Percentiles rank a stretch among this genome's conserved stretches.
Evolutionary conservation across 2,329 filamentous ascomycete genomes (phyloP).

Genomic region (Penicillium sp.): DNA sequence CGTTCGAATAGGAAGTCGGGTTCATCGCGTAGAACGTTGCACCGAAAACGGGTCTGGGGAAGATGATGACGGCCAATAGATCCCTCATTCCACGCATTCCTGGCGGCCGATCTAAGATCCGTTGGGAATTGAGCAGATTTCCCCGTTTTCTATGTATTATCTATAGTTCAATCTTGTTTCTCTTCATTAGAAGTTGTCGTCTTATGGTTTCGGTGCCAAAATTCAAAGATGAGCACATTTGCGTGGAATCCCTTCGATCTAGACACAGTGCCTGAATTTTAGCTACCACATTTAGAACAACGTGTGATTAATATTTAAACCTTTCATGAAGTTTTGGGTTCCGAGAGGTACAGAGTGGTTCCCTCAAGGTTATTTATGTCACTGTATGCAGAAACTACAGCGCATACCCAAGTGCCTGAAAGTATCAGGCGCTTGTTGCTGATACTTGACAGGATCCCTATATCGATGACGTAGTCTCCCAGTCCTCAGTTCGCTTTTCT

Average conservation of each 20-base stretch:
- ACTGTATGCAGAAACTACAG: too few relatives aligned
- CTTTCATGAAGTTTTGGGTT: not conserved
- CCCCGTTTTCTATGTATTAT: not conserved
- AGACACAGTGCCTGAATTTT: not conserved
- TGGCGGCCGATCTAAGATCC: not conserved
- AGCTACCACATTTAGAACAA: not conserved
- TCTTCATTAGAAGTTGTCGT: not conserved
- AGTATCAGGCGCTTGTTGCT: not conserved
- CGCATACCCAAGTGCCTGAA: not conserved
- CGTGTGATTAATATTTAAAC: not conserved
- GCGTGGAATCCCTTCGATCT: constrained; percentile 10
- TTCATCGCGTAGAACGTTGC: not conserved
- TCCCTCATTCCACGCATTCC: constrained; percentile 4
- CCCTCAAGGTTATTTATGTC: too few relatives aligned
- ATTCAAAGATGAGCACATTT: constrained; percentile 21
- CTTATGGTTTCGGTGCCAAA: not conserved
- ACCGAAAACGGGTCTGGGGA: constrained; percentile 14
- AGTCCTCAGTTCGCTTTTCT: not conserved
- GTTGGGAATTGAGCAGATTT: constrained; percentile 33
- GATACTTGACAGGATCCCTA: not conserved
- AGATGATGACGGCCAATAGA: constrained; percentile 4
- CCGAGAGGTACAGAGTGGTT: too few relatives aligned
- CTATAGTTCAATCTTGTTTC: not conserved
- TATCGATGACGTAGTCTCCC: not conserved
- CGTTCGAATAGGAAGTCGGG: not conserved